Base-by-base conservation (phyloP, 768 basidiomycete genomes). In the Pisolithus marmoratus region DNA sequence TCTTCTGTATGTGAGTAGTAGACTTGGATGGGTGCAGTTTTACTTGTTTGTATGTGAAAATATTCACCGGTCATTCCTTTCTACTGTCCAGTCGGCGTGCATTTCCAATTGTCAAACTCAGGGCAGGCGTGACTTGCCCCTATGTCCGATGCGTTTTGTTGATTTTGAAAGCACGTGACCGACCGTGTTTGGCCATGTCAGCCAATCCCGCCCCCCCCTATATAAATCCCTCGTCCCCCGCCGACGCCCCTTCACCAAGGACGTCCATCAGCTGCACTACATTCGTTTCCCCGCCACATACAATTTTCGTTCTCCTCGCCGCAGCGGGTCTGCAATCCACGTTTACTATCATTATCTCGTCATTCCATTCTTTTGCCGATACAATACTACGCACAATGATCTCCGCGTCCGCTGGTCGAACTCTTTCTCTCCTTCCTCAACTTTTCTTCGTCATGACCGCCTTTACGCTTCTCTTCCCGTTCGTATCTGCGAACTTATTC, bases 401-500 rank as follows among this genome's bases (percentile, higher is more conserved):
- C 38, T 43, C 36, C 17, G 42, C 51, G 27, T 22, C 53, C 56
- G 54, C 15, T 15, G n/a, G 22, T 27, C 23, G 12, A 19, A 12
- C 22, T 19, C 8, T 37, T 31, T n/a, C 46, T 20, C 17, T 29
- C 38, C 15, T 45, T 4, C 27, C 27, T 3, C 8, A 37, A 24
- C 8, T 47, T 17, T 27, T 52, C 14, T 5, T 56, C 29, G 17
- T 56, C 38, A 12, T 40, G n/a, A 42, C 45, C 20, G 48, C 40
- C 34, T 34, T 34, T 5, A 34, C 12, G 12, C 34, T 34, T 27
- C 45, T 17, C 19, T 46, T 67, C 38, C 46, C 58, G 2, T 45
- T 56, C 15, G 64, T 50, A 45, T 45, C 54, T 14, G 74, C 70
- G 24, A 71, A 71, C 7, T 61, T 84, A 23, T 83, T 79, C 53